A percentile compares a stretch with the other conserved stretches of the same genome.
Evolutionary conservation across 2,329 filamentous ascomycete species (phyloP).

Genomic region (Pseudogymnoascus pannorum): DNA sequence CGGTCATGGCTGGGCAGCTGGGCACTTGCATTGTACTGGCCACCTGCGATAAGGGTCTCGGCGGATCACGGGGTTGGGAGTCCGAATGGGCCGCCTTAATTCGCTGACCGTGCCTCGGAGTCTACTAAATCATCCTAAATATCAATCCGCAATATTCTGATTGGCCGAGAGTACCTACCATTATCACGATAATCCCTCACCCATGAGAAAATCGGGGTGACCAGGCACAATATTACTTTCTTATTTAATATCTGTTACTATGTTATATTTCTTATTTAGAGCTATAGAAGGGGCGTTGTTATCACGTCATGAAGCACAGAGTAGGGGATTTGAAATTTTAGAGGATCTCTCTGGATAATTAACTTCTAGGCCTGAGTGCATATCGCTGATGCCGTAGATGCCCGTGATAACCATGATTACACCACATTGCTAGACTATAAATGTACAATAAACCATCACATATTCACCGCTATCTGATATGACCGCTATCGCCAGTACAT

Average conservation of each 20-base stretch:
- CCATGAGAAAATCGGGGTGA: neutral
- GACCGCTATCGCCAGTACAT: neutral
- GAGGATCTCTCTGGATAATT: neutral
- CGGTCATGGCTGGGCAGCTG: neutral
- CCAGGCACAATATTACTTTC: neutral
- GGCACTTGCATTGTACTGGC: neutral
- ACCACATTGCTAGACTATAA: neutral
- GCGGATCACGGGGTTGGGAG: constrained; percentile 2
- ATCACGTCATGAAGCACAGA: neutral
- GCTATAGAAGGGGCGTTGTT: neutral
- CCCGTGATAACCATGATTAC: neutral
- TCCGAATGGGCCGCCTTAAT: constrained; percentile 7
- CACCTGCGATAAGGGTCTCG: neutral
- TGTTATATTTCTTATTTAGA: neutral
- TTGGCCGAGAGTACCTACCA: neutral
- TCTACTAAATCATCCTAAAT: neutral
- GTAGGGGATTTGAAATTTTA: neutral
- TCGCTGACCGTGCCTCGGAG: neutral
- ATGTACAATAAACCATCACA: neutral
- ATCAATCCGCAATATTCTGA: neutral
- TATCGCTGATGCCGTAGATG: neutral
- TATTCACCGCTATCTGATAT: constrained; percentile 1
- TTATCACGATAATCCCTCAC: neutral
- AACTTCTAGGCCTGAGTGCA: too few relatives aligned
- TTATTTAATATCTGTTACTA: neutral